phyloP scores from a whole-genome alignment of 2,329 filamentous ascomycete genomes.

The Shiraia bambusicola region DNA sequence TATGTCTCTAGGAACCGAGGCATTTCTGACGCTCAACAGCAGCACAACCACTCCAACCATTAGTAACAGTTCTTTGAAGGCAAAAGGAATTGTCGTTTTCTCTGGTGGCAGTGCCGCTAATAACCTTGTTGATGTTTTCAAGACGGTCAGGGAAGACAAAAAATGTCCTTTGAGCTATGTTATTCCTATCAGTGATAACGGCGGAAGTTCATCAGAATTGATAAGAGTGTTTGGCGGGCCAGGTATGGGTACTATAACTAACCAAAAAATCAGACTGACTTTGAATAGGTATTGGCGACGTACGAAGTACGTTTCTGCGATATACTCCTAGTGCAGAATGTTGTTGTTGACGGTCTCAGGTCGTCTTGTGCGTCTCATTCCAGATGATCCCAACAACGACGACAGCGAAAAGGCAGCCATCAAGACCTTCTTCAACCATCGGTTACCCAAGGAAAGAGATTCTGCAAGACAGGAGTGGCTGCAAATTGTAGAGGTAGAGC shows the following conservation, averaged over 20 bases:
- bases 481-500: conserved; percentile 81
- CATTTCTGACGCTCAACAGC: conserved; percentile 18
- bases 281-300: conserved; percentile 64
- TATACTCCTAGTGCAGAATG: not conserved
- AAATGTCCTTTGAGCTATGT: conserved; percentile 74
- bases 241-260: conserved; percentile 56
- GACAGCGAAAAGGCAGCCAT: conserved; percentile 65
- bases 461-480: conserved; percentile 79
- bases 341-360: conserved; percentile 52
- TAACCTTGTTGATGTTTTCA: conserved; percentile 88
- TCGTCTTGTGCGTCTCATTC: conserved; percentile 87
- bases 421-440: conserved; percentile 83
- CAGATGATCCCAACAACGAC: conserved; percentile 57
- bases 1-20: conserved; percentile 19
- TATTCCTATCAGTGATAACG: conserved; percentile 95
- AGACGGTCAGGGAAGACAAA: conserved; percentile 60
- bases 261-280: conserved; percentile 1
- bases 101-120: conserved; percentile 95
- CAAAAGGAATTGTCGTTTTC: conserved; percentile 74
- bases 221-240: conserved; percentile 94
- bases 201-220: conserved; percentile 88
- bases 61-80: conserved; percentile 27
- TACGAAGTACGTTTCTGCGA: conserved; percentile 61
- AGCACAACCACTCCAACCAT: conserved; percentile 19
- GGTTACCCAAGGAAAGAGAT: conserved; percentile 64